Base-by-base conservation (phyloP, 2,329 filamentous ascomycete species). In the Phialophora tarda region DNA sequence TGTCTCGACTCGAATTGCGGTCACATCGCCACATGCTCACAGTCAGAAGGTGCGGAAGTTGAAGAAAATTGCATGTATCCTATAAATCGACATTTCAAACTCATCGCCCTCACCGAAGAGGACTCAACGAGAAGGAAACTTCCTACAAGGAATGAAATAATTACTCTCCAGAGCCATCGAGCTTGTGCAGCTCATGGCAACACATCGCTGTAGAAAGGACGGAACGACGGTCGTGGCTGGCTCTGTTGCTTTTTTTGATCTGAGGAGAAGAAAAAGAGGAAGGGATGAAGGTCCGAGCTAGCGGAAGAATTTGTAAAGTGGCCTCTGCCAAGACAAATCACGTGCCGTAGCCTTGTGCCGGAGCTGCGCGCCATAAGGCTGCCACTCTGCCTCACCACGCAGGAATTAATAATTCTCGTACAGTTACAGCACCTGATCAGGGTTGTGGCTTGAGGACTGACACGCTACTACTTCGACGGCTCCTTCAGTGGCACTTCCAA, bases 81-180 rank as follows among this genome's bases (percentile, higher is more conserved):
- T 86, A 83, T 89, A 85, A 85, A 67, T 89, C 86, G 88, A 89
- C 88, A 89, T 89, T 86, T 82, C 80, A 80, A 81, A 80, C 85
- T 83, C 87, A 87, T 89, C 86, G 87, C 86, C 86, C 84, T 88
- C 87, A 89, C 75, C 84, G 70, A 88, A 90, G 87, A 88, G 81
- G 85, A 89, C 86, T 80, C 86, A 85, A 85, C 86, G 87, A 84
- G 83, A 83, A 82, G 80, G 81, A 83, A 87, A 89, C 86, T 90
- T 90, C 88, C 88, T 90, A 87, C 79, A 80, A 83, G 83, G 83
- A 66, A 63, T 77, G 68, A 55, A 41, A 73, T 86, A 41, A 73
- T 86, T 81, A 67, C 78, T 90, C 87, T 89, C 81, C 86, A 85
- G 86, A 87, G 81, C 86, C 85, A 83, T 82, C 80, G 82, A 82